Evolutionary conservation across 805 yeast species (phyloP), one percentile per base, ranked within the genome.

Genomic region (Saturnispora dispora): DNA sequence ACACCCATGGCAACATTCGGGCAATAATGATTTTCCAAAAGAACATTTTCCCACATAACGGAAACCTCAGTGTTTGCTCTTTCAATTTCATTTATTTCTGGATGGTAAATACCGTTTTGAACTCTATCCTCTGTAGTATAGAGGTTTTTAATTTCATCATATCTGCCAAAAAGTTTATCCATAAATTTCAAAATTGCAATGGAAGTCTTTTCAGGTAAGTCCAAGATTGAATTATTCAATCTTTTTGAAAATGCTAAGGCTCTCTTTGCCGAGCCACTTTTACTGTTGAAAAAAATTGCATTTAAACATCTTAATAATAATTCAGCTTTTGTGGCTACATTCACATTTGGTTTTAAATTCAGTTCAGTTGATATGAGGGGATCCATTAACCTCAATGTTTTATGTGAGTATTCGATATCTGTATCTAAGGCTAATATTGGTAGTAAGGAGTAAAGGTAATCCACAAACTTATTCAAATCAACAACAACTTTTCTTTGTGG

Each of bases 91-190:
- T 77, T 78, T 11, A 76, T 76, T 46, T 81, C 88, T 57, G 83
- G 72, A 27, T 80, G 78, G 62, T 84, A 85, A 13, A 74, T 72
- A 46, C 96, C 98, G 53, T 91, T 89, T 39, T 81, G 81, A 40
- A 93, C 78, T 57, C 93, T 76, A 63, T 93, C 99, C 46, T 89
- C 96, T 1, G 96, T 87, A 22, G 88, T 81, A 69, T 84, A 88
- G 47, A 91, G 70, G 1, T 95, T 86, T 48, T 80, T 76, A 45
- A 88, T 69, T 48, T 82, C 84, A 41, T 88, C 82, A 64, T 82
- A 85, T 63, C 85, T 77, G 48, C 79, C 80, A 63, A 79, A 74
- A 53, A 93, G 71, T 59, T 87, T 86, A 27, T 87, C 93, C 45
- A 91, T 62, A 56, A 91, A 85, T 61, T 85, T 85, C 46, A 89